Evolutionary conservation across 768 basidiomycete species (phyloP).

Genomic region (Hemileccinum rubropunctum): DNA sequence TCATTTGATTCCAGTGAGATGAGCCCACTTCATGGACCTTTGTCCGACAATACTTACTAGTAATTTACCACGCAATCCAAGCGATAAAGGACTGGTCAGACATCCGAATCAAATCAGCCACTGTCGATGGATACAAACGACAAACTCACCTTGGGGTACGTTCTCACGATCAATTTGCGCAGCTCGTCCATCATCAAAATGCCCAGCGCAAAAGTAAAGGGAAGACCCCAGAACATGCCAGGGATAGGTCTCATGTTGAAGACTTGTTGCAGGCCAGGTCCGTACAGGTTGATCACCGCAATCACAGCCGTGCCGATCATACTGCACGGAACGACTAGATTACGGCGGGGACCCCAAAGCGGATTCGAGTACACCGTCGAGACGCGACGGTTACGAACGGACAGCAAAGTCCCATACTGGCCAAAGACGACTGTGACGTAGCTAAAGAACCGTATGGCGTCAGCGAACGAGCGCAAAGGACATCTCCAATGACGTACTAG

Average conservation of each 20-base stretch:
- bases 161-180: slow-evolving; percentile 44
- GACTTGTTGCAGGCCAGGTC: slow-evolving; percentile 26
- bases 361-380: slow-evolving; percentile 27
- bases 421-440: slow-evolving; percentile 36
- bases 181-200: slow-evolving; percentile 45
- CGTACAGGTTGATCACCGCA: slow-evolving; percentile 36
- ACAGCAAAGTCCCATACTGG: slow-evolving; percentile 24
- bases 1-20: too few species aligned
- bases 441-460: slow-evolving; percentile 16
- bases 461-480: neutral
- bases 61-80: slow-evolving; percentile 21
- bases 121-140: neutral
- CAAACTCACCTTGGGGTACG: slow-evolving; percentile 40
- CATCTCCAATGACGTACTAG: slow-evolving; percentile 37
- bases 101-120: slow-evolving; percentile 5
- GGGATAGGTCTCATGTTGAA: slow-evolving; percentile 42
- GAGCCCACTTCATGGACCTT: too few species aligned
- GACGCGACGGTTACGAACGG: slow-evolving; percentile 30
- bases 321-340: slow-evolving; percentile 30
- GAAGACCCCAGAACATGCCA: slow-evolving; percentile 44
- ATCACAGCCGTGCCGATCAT: slow-evolving; percentile 33
- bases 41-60: too few species aligned
- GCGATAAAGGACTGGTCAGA: slow-evolving; percentile 20
- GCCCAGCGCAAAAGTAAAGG: slow-evolving; percentile 40
- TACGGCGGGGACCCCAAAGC: slow-evolving; percentile 39